Evolutionary conservation across 2,329 filamentous ascomycete genomes (phyloP), one percentile per base, ranked within the genome.

Genomic region (Fusarium euwallaceae): DNA sequence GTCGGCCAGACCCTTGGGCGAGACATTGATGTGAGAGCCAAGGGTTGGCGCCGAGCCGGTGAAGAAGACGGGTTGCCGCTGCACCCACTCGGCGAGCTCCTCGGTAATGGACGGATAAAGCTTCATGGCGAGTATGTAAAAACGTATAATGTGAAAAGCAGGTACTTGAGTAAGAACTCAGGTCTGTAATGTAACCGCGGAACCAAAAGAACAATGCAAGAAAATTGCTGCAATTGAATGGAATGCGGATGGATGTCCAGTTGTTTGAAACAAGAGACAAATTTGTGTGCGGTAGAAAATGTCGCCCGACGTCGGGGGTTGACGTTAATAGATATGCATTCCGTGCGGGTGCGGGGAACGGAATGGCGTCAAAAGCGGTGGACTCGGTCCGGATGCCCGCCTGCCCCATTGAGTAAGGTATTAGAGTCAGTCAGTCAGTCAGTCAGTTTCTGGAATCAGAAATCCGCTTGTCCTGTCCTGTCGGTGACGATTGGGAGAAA

Each of bases 1-100:
- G 20, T 88, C 86, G 0, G 90, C 85, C 24, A 92, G 87, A 59
- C 93, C 93, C 82, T 95, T 95, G 59, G 94, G 92, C 0, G 93
- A 95, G 65, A 95, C 84, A 78, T 95, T 95, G 84, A 95, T 86
- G 83, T 95, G 93, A 3, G 85, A 82, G 22, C 89, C 91, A n/a
- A 87, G 87, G 29, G 91, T 87, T 1, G 93, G 92, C 0, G 93
- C 92, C 16, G 92, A 93, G 45, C 90, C 92, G 12, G 93, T 92
- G 85, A 93, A 95, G 87, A 95, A 95, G 77, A 95, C 84, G 65
- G 91, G 89, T 77, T 95, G 93, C 12, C 85, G 82, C 58, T 91
- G 86, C 61, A 91, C 89, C 92, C 93, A 95, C 45, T 86, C 82
- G 66, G 87, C 85, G 37, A 94, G 87, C 34, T 91, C 85, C 8